Base-by-base conservation (phyloP, 768 basidiomycete genomes). In the Holtermanniella nyarrowii region DNA sequence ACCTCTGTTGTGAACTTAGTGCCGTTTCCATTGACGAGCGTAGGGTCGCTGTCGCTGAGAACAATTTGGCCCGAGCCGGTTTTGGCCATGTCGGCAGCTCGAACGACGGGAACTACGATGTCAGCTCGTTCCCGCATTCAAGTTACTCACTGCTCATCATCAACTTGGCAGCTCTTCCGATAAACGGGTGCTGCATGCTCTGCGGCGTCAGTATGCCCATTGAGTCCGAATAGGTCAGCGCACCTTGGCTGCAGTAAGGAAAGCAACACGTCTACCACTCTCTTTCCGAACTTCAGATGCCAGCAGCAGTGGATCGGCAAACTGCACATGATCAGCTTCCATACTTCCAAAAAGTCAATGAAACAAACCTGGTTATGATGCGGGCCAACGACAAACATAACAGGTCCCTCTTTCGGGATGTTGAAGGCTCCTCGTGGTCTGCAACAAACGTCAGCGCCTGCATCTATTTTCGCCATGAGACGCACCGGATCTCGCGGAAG, bases 381-480 rank as follows among this genome's bases (percentile, higher is more conserved):
- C 40, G 90, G 90, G 10, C 87, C 91, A 41, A 79, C 88, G 45
- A 88, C 88, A 70, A 95, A 90, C 58, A 97, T 87, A 49, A 93
- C 80, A 2, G 93, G 86, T 0, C 89, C 93, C 52, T 86, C 79
- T 52, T 78, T 78, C 22, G 93, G 93, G 53, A 97, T 87, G 69
- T 95, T 87, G 78, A 86, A 96, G 26, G 90, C 86, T 46, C 93
- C 88, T 71, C 93, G 77, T 3, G 90, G 87, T 53, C 93, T 68
- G 54, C 42, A 23, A 24, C 26, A 53, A 26, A 27, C 26, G 48
- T n/a, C 22, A 48, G 46, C 25, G 18, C 18, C 12, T 27, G 45
- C 25, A 25, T 45, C 14, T 22, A 20, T 41, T 25, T 41, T 23
- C n/a, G 23, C 27, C 27, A 21, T 11, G 18, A 13, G 37, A 58